A percentile compares a stretch with the other conserved stretches of the same genome.
phyloP scores from a whole-genome alignment of 148 eudicot genomes.

The Chenopodium album region DNA sequence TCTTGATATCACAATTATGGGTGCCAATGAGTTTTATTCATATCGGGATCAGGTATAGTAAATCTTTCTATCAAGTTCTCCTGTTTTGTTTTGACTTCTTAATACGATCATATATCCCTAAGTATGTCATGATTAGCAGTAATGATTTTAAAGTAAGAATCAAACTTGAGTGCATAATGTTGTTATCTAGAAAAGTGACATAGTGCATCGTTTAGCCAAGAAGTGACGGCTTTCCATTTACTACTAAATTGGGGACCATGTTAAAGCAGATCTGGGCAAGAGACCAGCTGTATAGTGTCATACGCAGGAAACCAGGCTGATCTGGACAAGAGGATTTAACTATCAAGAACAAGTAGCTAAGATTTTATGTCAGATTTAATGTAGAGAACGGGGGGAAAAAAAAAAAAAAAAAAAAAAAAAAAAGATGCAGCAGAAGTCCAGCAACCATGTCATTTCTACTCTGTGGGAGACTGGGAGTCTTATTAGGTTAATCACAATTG shows the following conservation, averaged over 20 bases:
- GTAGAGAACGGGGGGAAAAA: not conserved
- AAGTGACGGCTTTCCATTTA: not conserved
- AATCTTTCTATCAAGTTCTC: not conserved
- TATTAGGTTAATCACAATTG: too few species aligned
- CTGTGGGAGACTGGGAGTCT: too few species aligned
- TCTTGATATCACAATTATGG: conserved; percentile 91
- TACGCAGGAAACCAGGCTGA: not conserved
- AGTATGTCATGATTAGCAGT: not conserved
- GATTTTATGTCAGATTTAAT: not conserved
- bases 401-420: too few species aligned
- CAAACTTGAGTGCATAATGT: not conserved
- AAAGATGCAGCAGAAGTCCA: not conserved
- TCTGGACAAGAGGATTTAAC: not conserved
- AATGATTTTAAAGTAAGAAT: not conserved
- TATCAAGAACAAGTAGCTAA: not conserved
- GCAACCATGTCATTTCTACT: not conserved
- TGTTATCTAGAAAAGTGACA: not conserved
- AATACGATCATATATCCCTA: not conserved
- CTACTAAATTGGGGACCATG: not conserved
- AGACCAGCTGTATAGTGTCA: not conserved
- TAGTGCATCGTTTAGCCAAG: not conserved
- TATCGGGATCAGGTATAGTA: conserved; percentile 76
- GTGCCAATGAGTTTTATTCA: conserved; percentile 95
- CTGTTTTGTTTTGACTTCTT: not conserved
- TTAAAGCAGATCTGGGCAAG: not conserved